Percentiles rank a stretch among this genome's conserved stretches.
phyloP scores from a whole-genome alignment of 805 yeast genomes.

The Yamadazyma sp. region DNA sequence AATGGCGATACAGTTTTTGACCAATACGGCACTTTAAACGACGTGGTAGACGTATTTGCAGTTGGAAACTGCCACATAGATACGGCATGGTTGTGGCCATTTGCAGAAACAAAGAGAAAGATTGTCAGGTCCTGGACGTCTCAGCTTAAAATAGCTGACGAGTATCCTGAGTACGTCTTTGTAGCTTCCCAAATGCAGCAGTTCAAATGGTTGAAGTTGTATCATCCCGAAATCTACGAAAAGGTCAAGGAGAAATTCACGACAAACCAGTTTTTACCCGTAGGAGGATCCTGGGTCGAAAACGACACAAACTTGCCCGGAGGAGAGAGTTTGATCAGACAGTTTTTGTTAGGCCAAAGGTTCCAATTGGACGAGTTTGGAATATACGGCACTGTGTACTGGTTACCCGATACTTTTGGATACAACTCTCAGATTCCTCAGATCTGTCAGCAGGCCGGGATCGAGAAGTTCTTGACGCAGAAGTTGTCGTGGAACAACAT shows the following conservation, averaged over 20 bases:
- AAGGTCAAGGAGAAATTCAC: conserved; percentile 64
- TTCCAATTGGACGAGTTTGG: conserved; percentile 83
- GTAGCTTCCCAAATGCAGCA: conserved; percentile 97
- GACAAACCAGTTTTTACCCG: conserved; percentile 77
- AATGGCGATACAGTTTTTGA: conserved; percentile 65
- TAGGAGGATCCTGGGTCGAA: conserved; percentile 99
- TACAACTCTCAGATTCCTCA: conserved; percentile 96
- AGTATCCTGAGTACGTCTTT: conserved; percentile 89
- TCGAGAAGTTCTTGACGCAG: conserved; percentile 84
- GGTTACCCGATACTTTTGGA: conserved; percentile 98
- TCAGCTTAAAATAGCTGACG: conserved; percentile 78
- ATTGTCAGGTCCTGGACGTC: conserved; percentile 95
- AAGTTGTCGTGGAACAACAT: conserved; percentile 96
- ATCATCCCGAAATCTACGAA: conserved; percentile 78
- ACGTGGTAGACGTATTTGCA: conserved; percentile 67
- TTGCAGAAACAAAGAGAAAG: conserved; percentile 91
- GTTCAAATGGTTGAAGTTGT: conserved; percentile 84
- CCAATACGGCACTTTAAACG: conserved; percentile 20
- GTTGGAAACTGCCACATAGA: conserved; percentile 97
- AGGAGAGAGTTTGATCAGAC: conserved; percentile 89
- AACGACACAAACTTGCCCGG: conserved; percentile 94
- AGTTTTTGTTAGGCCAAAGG: conserved; percentile 86
- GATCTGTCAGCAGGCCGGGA: conserved; percentile 81
- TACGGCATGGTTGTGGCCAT: conserved; percentile 99
- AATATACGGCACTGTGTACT: conserved; percentile 67